phyloP scores from a whole-genome alignment of 345 rosid genomes.

The Eucalyptus dawsonii region DNA sequence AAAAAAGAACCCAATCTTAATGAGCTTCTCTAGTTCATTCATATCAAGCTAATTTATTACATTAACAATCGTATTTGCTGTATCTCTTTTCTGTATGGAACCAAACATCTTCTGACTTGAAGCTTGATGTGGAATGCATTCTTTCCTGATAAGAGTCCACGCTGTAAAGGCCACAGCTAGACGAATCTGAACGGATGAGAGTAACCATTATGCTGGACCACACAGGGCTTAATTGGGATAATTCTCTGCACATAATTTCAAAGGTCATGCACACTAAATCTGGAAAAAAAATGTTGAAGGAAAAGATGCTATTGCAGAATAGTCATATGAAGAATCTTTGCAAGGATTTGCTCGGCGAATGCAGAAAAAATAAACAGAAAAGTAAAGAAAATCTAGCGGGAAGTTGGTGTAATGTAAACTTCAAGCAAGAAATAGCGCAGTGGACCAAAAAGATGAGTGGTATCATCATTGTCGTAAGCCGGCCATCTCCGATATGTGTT shows the following conservation, averaged over 20 bases:
- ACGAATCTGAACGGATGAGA: constrained; percentile 67
- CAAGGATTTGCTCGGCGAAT: background rate
- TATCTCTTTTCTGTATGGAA: background rate
- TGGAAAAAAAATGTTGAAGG: background rate
- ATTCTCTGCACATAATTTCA: constrained; percentile 29
- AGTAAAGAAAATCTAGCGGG: background rate
- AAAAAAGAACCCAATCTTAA: background rate
- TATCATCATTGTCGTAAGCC: background rate
- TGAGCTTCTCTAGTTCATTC: background rate
- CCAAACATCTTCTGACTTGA: constrained; percentile 17
- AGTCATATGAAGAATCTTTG: background rate
- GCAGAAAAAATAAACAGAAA: background rate
- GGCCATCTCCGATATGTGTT: background rate
- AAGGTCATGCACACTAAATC: background rate
- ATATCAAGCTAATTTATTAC: background rate
- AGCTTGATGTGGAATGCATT: constrained; percentile 5
- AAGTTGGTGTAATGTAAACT: background rate
- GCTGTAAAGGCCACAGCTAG: constrained; percentile 60
- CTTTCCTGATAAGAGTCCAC: constrained; percentile 42
- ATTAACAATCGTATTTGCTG: background rate
- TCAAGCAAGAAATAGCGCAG: background rate
- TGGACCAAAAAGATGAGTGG: background rate
- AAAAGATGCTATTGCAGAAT: background rate
- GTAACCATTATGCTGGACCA: constrained; percentile 55
- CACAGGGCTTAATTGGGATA: constrained; percentile 39